Conservation (phyloP, 2,329 filamentous ascomycete species). For the Xylaria hypoxylon region DNA sequence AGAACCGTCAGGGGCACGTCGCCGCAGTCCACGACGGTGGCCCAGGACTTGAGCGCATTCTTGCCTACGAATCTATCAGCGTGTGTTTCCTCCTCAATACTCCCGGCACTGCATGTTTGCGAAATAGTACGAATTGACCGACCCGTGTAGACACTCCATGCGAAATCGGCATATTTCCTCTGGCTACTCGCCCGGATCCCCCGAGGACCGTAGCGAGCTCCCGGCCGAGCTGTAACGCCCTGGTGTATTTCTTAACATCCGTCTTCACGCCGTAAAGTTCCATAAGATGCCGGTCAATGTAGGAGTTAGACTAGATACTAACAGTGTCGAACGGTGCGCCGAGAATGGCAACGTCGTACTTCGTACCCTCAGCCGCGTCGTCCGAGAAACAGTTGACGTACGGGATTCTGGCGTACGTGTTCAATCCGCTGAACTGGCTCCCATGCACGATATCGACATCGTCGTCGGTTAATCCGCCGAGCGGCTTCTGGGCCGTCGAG, state of each 20-base stretch:
- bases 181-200: conserved; percentile 51
- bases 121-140: background rate
- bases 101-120: background rate
- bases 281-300: background rate
- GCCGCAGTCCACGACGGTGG: conserved; percentile 80
- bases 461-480: conserved; percentile 42
- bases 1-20: conserved; percentile 82
- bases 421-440: conserved; percentile 66
- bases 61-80: conserved; percentile 45
- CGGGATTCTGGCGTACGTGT: conserved; percentile 71
- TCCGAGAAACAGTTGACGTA: conserved; percentile 71
- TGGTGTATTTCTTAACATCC: conserved; percentile 31
- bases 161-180: conserved; percentile 42
- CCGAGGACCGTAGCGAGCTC: conserved; percentile 53
- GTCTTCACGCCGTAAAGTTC: background rate
- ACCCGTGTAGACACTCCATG: conserved; percentile 63
- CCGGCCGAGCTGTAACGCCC: conserved; percentile 52
- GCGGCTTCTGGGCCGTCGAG: conserved; percentile 36
- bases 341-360: conserved; percentile 69
- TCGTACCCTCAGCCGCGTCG: conserved; percentile 50
- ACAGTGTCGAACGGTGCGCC: conserved; percentile 65
- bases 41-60: conserved; percentile 80
- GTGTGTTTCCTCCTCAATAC: background rate
- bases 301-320: conserved; percentile 11
- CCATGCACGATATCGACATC: conserved; percentile 56